Evolutionary conservation across 495 filamentous ascomycete genomes (phyloP).

Genomic region (Zalerion maritima): DNA sequence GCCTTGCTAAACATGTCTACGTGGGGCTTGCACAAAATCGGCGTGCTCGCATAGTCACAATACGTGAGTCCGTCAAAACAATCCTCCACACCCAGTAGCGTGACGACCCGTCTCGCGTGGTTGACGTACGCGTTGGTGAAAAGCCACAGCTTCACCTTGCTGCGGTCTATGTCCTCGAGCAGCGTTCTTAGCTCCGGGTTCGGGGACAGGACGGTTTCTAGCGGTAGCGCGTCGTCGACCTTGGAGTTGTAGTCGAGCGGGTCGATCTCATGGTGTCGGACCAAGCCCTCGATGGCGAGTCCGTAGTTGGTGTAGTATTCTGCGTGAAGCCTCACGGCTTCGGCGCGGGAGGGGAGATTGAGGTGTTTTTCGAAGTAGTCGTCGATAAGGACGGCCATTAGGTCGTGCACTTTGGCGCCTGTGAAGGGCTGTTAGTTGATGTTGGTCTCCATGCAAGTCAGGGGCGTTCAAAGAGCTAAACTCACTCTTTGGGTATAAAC

Average conservation of each 20-base stretch:
- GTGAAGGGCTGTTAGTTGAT: constrained; percentile 6
- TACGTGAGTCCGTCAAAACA: constrained; percentile 86
- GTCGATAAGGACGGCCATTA: constrained; percentile 65
- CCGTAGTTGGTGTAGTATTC: constrained; percentile 94
- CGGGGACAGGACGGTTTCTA: constrained; percentile 68
- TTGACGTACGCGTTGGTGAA: constrained; percentile 93
- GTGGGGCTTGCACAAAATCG: constrained; percentile 73
- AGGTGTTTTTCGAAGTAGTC: constrained; percentile 72
- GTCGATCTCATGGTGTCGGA: constrained; percentile 89
- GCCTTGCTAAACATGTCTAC: constrained; percentile 73
- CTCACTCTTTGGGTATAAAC: constrained; percentile 56
- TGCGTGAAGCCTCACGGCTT: constrained; percentile 68
- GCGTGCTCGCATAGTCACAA: constrained; percentile 62
- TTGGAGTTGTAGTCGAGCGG: constrained; percentile 85
- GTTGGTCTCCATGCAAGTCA: neutral
- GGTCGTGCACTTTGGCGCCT: constrained; percentile 57
- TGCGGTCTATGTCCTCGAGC: constrained; percentile 60
- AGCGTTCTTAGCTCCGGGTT: constrained; percentile 60
- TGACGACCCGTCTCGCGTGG: constrained; percentile 71
- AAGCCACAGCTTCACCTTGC: constrained; percentile 79
- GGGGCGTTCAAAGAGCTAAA: constrained; percentile 1
- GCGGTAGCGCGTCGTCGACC: constrained; percentile 88
- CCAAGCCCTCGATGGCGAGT: constrained; percentile 88
- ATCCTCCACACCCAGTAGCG: constrained; percentile 67
- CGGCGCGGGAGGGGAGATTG: constrained; percentile 45